Conservation (phyloP, 2,329 filamentous ascomycete genomes). For the Coniochaeta sp. region DNA sequence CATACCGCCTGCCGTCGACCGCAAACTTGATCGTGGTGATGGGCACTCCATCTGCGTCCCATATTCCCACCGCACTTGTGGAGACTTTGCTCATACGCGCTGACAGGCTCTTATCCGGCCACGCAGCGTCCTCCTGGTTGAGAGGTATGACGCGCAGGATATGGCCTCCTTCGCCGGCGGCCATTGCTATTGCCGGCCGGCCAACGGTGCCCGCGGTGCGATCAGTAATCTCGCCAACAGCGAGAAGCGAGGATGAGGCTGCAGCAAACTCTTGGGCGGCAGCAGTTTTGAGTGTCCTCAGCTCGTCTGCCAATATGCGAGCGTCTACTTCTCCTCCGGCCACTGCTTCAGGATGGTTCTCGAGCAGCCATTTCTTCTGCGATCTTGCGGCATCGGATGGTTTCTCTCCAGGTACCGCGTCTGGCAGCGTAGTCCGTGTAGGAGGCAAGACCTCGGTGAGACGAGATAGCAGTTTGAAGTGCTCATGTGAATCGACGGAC, state of each 20-base stretch:
- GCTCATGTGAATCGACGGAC: constrained; percentile 3
- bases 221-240: constrained; percentile 47
- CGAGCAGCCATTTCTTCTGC: constrained; percentile 43
- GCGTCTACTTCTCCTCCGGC: constrained; percentile 25
- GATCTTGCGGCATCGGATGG: constrained; percentile 18
- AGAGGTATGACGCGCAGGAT: constrained; percentile 48
- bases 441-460: constrained; percentile 19
- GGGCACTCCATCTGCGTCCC: constrained; percentile 43
- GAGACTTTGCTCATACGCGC: constrained; percentile 40
- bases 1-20: constrained; percentile 26
- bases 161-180: constrained; percentile 50
- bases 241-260: constrained; percentile 32
- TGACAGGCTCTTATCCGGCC: constrained; percentile 37
- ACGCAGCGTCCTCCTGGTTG: constrained; percentile 44
- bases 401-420: constrained; percentile 1
- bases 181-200: constrained; percentile 36
- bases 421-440: constrained; percentile 3
- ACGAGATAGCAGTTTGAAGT: constrained; percentile 18
- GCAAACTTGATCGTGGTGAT: constrained; percentile 46
- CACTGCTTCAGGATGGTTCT: constrained; percentile 42
- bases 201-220: constrained; percentile 16
- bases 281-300: constrained; percentile 7
- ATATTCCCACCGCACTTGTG: constrained; percentile 37
- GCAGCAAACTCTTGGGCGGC: not conserved
- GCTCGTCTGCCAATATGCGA: constrained; percentile 27